Evolutionary conservation across 179 eudicot genomes (phyloP).

Genomic region (Sideroxylon spinosum): DNA sequence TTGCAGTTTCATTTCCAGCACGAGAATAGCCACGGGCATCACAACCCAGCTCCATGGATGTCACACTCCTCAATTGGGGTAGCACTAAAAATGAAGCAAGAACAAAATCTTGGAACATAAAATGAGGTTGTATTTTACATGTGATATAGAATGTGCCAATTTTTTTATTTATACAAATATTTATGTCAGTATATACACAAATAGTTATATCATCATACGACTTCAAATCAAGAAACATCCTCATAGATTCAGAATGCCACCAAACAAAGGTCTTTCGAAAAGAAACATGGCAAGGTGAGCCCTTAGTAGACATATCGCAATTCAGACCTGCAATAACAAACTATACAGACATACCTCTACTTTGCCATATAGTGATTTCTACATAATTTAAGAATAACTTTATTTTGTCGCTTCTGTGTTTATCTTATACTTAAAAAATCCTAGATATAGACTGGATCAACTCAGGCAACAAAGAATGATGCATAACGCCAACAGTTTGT

Average conservation of each 20-base stretch:
- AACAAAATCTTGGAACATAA: background rate
- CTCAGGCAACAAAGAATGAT: background rate
- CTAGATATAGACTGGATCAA: background rate
- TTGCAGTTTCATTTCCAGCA: slow-evolving; percentile 50
- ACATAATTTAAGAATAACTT: background rate
- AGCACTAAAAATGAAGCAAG: slow-evolving; percentile 46
- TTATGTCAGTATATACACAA: background rate
- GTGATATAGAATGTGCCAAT: background rate
- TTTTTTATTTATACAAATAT: background rate
- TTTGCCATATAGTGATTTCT: background rate
- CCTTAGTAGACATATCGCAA: background rate
- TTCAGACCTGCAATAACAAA: slow-evolving; percentile 1
- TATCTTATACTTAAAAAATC: background rate
- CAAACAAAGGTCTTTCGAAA: background rate
- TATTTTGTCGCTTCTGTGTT: background rate
- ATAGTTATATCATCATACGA: background rate
- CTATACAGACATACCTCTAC: background rate
- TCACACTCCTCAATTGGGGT: slow-evolving; percentile 81
- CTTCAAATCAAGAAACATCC: slow-evolving; percentile 2
- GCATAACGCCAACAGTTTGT: background rate
- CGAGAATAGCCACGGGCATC: slow-evolving; percentile 28
- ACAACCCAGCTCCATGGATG: slow-evolving; percentile 35
- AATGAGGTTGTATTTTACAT: background rate
- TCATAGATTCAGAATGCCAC: background rate
- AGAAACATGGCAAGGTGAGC: background rate